Percentiles rank a stretch among this genome's conserved stretches.
Conservation (phyloP, 1,139 yeast species). For the Diutina catenulata region DNA sequence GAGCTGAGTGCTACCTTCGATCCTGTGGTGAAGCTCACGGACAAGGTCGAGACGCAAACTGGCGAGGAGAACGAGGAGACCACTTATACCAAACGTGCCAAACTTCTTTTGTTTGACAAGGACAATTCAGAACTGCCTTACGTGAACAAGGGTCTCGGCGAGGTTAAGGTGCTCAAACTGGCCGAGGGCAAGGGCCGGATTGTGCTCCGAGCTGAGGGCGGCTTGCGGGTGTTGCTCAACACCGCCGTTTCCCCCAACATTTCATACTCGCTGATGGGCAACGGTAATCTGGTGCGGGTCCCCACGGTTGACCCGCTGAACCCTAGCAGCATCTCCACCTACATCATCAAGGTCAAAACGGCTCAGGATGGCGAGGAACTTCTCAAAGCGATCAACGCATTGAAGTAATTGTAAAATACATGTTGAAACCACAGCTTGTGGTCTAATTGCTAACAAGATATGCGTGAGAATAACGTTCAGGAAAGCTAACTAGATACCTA, state of each 20-base stretch:
- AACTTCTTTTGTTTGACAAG: slow-evolving; percentile 51
- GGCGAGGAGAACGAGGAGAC: slow-evolving; percentile 81
- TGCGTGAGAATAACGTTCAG: too few species aligned
- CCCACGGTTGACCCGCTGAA: slow-evolving; percentile 37
- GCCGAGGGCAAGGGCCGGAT: slow-evolving; percentile 52
- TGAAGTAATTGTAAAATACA: slow-evolving; percentile 3
- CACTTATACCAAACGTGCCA: slow-evolving; percentile 56
- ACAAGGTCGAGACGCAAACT: slow-evolving; percentile 19
- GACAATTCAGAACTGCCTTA: slow-evolving; percentile 39
- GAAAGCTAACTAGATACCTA: too few species aligned
- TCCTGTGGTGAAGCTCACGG: neutral
- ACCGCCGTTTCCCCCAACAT: slow-evolving; percentile 40
- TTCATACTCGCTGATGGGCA: slow-evolving; percentile 46
- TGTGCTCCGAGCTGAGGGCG: slow-evolving; percentile 80
- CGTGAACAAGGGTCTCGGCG: slow-evolving; percentile 67
- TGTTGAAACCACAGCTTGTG: neutral
- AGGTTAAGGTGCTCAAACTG: slow-evolving; percentile 57
- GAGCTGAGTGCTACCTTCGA: slow-evolving; percentile 2
- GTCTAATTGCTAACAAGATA: too few species aligned
- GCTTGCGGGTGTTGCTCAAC: slow-evolving; percentile 71
- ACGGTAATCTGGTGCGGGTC: slow-evolving; percentile 45
- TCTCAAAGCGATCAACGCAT: slow-evolving; percentile 40
- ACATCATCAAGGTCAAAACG: slow-evolving; percentile 59
- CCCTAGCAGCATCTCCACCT: slow-evolving; percentile 41
- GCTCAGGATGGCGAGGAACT: slow-evolving; percentile 57